Conservation (phyloP, 176 grass and related monocot species). For the Juncus inflexus region DNA sequence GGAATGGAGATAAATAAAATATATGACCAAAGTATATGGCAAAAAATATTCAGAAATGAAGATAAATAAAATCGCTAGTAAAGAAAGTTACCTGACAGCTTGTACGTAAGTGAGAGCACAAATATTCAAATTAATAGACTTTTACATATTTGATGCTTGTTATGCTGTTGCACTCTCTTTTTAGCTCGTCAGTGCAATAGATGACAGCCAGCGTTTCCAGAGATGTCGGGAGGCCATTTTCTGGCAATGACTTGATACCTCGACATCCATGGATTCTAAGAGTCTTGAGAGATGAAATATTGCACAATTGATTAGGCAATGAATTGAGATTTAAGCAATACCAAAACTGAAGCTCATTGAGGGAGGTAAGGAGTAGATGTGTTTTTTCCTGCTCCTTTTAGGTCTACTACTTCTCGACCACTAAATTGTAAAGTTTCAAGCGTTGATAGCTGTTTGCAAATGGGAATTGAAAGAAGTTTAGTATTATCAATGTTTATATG, state of each 20-base stretch:
- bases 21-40: too few species aligned
- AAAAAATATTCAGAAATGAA: too few species aligned
- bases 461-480: constrained; percentile 14
- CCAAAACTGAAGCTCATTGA: not conserved
- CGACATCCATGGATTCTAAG: not conserved
- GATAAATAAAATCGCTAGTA: too few species aligned
- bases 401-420: not conserved
- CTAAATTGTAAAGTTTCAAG: constrained; percentile 9
- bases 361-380: constrained; percentile 13
- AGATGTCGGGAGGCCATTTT: constrained; percentile 9
- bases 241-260: constrained; percentile 7
- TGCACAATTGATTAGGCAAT: not conserved
- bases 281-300: constrained; percentile 10
- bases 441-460: constrained; percentile 20
- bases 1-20: too few species aligned
- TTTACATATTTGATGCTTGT: too few species aligned
- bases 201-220: not conserved
- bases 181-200: not conserved
- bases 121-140: too few species aligned
- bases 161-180: not conserved
- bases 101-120: too few species aligned
- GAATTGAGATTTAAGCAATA: not conserved
- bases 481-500: constrained; percentile 7
- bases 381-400: constrained; percentile 13
- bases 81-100: too few species aligned